These are phyloP conservation scores for Leccinum solheimii DNA, from an alignment of 1,284 basidiomycete genomes.

Conservation along the genomic window DNA sequence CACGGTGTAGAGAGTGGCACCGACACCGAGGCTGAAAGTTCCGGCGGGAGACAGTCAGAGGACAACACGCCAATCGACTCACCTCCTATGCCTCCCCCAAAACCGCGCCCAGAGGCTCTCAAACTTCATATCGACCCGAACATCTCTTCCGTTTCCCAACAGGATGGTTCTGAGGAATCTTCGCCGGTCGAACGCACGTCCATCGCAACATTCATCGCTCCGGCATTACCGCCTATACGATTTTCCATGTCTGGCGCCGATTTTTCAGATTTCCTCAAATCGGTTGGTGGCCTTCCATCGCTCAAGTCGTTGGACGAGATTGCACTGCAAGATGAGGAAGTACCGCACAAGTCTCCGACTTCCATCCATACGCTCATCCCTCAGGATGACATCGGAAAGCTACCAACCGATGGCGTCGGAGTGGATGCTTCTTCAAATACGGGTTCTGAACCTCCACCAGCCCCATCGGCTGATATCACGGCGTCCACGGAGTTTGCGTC, in stretches of 20 bases:
- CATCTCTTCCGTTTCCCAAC: conserved; percentile 27
- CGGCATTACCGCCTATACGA: conserved; percentile 77
- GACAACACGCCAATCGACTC: conserved; percentile 29
- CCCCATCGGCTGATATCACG: neutral
- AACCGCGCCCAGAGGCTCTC: conserved; percentile 34
- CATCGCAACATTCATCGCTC: conserved; percentile 73
- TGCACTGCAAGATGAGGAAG: conserved; percentile 36
- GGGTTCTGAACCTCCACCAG: neutral
- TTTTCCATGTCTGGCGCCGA: conserved; percentile 80
- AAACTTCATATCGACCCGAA: conserved; percentile 26
- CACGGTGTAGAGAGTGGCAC: conserved; percentile 71
- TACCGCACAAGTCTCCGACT: conserved; percentile 20
- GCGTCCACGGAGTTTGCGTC: conserved; percentile 18
- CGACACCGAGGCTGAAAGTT: conserved; percentile 61
- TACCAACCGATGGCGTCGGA: neutral
- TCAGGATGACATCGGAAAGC: conserved; percentile 33
- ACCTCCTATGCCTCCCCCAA: conserved; percentile 55
- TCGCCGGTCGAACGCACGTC: conserved; percentile 64
- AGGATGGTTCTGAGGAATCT: conserved; percentile 46
- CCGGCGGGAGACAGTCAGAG: conserved; percentile 38
- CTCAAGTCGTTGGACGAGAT: conserved; percentile 46
- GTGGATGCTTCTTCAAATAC: neutral
- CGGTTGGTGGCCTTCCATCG: conserved; percentile 48
- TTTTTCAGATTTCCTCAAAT: conserved; percentile 69
- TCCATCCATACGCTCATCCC: conserved; percentile 33